A percentile compares a stretch with the other conserved stretches of the same genome.
phyloP scores from a whole-genome alignment of 768 basidiomycete species.

The Cyclocybe aegerita region DNA sequence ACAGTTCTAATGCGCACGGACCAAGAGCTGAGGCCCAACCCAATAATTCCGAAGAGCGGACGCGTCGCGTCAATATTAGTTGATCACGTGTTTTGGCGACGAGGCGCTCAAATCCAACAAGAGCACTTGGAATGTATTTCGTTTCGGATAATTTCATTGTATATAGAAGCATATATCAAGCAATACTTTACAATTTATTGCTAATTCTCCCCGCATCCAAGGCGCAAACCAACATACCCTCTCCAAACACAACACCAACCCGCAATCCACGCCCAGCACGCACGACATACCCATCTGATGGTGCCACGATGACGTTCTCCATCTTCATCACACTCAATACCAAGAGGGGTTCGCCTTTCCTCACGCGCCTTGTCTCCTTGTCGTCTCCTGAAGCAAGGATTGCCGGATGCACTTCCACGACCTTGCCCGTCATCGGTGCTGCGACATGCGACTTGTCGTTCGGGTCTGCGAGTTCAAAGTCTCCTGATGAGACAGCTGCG shows the following conservation, averaged over 20 bases:
- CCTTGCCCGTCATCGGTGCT: slow-evolving; percentile 35
- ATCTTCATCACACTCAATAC: slow-evolving; percentile 42
- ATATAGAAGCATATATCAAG: too few relatives aligned
- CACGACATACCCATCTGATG: slow-evolving; percentile 27
- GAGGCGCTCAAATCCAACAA: too few relatives aligned
- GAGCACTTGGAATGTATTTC: too few relatives aligned
- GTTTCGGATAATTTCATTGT: too few relatives aligned
- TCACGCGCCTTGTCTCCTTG: slow-evolving; percentile 14
- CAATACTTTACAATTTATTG: background rate
- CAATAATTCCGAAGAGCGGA: too few relatives aligned
- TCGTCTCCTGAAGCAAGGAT: slow-evolving; percentile 10
- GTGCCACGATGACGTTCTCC: slow-evolving; percentile 32
- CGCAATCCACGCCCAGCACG: slow-evolving; percentile 31
- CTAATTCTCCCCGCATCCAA: slow-evolving; percentile 5
- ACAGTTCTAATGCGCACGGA: too few relatives aligned
- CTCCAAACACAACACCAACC: slow-evolving; percentile 30
- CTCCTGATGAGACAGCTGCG: slow-evolving; percentile 20
- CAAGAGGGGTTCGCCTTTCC: slow-evolving; percentile 31
- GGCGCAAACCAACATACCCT: slow-evolving; percentile 34
- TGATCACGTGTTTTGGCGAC: too few relatives aligned
- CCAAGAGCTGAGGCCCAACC: too few relatives aligned
- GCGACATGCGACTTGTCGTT: slow-evolving; percentile 28
- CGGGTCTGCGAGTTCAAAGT: slow-evolving; percentile 34
- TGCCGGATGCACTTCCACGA: slow-evolving; percentile 34
- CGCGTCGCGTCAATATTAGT: too few relatives aligned